These are phyloP conservation scores for Dendrobium chrysotoxum DNA, from an alignment of 106 monocot genomes.

Conservation along the genomic window DNA sequence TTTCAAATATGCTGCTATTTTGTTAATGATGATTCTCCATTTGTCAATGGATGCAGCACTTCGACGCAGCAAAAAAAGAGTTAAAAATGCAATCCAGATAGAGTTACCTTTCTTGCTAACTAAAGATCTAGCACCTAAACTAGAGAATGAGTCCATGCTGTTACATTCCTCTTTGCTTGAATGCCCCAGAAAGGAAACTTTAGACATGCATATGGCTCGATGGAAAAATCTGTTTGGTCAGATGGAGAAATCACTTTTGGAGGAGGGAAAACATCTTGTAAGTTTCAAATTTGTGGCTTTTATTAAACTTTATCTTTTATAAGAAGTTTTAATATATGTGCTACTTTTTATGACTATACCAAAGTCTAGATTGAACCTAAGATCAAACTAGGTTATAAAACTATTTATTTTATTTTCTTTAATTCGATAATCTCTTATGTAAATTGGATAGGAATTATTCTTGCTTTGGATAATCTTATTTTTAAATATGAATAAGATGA, in stretches of 20 bases:
- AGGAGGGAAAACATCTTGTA: slow-evolving; percentile 73
- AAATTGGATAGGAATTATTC: not conserved
- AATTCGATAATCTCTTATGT: not conserved
- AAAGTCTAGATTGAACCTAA: not conserved
- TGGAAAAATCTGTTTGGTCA: slow-evolving; percentile 69
- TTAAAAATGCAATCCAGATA: slow-evolving; percentile 55
- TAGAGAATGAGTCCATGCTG: slow-evolving; percentile 24
- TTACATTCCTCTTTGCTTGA: slow-evolving; percentile 19
- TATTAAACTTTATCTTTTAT: not conserved
- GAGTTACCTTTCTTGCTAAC: slow-evolving; percentile 67
- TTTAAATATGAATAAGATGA: not conserved
- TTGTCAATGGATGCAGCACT: slow-evolving; percentile 37
- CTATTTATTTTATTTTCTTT: not conserved
- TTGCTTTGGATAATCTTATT: not conserved
- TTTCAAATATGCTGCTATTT: not conserved
- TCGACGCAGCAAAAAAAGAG: slow-evolving; percentile 73
- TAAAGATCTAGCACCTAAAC: slow-evolving; percentile 29
- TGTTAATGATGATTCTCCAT: not conserved
- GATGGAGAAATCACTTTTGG: slow-evolving; percentile 61
- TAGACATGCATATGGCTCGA: slow-evolving; percentile 42
- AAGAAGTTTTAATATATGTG: not conserved
- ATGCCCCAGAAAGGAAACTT: slow-evolving; percentile 8
- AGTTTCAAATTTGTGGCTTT: slow-evolving; percentile 17
- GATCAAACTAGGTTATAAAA: not conserved
- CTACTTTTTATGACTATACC: not conserved